These are phyloP conservation scores for Pythium aquatile DNA, from an alignment of 352 stramenopile species.

Conservation along the genomic window DNA sequence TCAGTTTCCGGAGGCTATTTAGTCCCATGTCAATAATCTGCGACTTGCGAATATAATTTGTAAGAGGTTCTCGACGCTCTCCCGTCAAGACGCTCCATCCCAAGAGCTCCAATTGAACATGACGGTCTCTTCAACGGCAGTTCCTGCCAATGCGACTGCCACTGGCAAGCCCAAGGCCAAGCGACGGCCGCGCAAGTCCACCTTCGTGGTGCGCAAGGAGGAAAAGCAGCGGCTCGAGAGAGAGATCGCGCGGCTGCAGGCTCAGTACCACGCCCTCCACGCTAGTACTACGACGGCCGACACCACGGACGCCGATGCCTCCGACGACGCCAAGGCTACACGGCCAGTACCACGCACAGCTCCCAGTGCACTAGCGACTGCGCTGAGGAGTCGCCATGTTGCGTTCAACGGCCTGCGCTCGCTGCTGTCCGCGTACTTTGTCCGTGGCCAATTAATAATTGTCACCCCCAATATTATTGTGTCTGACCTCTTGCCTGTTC, in stretches of 20 bases:
- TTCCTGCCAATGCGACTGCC: not conserved
- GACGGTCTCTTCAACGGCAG: not conserved
- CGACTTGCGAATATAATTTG: not conserved
- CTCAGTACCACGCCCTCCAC: slow-evolving; percentile 9
- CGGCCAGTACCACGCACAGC: not conserved
- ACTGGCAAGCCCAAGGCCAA: not conserved
- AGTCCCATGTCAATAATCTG: not conserved
- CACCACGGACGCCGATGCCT: not conserved
- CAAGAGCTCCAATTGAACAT: not conserved
- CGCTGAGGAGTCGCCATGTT: slow-evolving; percentile 8
- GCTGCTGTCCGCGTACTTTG: slow-evolving; percentile 14
- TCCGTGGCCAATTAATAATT: not conserved
- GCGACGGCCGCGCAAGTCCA: slow-evolving; percentile 19
- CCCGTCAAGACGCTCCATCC: not conserved
- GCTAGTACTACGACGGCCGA: no score
- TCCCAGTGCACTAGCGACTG: not conserved
- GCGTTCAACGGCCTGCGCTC: slow-evolving; percentile 13
- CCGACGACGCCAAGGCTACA: not conserved
- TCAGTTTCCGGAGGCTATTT: not conserved
- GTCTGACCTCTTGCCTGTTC: not conserved
- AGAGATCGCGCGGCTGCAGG: slow-evolving; percentile 18
- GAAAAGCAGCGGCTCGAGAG: slow-evolving; percentile 21
- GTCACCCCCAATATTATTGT: not conserved
- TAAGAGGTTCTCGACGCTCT: not conserved
- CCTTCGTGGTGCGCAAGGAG: slow-evolving; percentile 23